Evolutionary conservation across 495 filamentous ascomycete species (phyloP).

Genomic region (Daldinia loculata): DNA sequence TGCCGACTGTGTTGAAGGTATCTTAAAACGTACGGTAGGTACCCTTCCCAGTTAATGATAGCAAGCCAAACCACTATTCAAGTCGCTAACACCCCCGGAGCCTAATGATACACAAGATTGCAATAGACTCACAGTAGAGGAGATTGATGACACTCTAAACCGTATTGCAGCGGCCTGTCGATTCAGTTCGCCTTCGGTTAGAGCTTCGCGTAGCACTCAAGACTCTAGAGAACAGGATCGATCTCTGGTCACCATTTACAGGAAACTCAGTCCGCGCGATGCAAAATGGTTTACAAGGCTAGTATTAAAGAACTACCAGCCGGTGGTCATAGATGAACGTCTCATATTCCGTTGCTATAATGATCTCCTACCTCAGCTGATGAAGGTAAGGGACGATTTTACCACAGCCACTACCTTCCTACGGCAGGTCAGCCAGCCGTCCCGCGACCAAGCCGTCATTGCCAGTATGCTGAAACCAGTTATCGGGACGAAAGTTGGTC

Average conservation of each 20-base stretch:
- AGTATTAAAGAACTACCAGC: slow-evolving; percentile 77
- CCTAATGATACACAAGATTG: slow-evolving; percentile 48
- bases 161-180: slow-evolving; percentile 69
- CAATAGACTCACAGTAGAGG: slow-evolving; percentile 67
- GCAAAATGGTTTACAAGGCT: slow-evolving; percentile 90
- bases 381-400: slow-evolving; percentile 70
- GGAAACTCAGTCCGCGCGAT: slow-evolving; percentile 69
- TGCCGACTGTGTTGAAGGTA: slow-evolving; percentile 71
- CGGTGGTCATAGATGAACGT: slow-evolving; percentile 60
- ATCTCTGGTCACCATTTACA: slow-evolving; percentile 64
- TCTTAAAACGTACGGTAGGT: slow-evolving; percentile 70
- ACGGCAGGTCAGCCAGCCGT: slow-evolving; percentile 31
- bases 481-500: slow-evolving; percentile 77
- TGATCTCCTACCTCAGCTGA: slow-evolving; percentile 66
- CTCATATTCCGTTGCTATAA: slow-evolving; percentile 62
- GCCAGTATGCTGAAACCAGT: slow-evolving; percentile 61
- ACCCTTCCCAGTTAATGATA: neutral
- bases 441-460: slow-evolving; percentile 38
- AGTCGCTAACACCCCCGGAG: slow-evolving; percentile 36
- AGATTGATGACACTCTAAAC: slow-evolving; percentile 73
- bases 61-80: neutral
- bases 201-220: slow-evolving; percentile 50
- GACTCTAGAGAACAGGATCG: slow-evolving; percentile 54
- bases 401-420: slow-evolving; percentile 47
- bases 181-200: slow-evolving; percentile 73